Percentiles rank a stretch among this genome's conserved stretches.
These are phyloP conservation scores for Asterella californica DNA, from an alignment of 225 moss, liverwort and hornwort species.

Conservation along the genomic window DNA sequence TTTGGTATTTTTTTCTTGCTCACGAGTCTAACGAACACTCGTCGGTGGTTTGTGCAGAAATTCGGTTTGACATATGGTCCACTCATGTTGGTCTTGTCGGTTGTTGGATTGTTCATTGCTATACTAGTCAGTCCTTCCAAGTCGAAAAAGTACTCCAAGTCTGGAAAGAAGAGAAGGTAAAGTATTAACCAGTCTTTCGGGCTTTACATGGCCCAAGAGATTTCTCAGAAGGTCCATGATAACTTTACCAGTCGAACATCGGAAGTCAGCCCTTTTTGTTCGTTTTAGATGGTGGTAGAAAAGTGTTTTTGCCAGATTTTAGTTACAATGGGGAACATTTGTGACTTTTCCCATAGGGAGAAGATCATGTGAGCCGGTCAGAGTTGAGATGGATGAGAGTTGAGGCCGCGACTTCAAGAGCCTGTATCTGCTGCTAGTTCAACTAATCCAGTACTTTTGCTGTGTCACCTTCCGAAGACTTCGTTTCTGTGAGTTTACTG, in stretches of 20 bases:
- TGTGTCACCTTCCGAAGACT: not conserved
- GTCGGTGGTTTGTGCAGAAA: conserved; percentile 32
- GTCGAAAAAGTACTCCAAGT: conserved; percentile 47
- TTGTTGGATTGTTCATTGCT: conserved; percentile 49
- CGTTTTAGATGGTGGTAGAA: conserved; percentile 19
- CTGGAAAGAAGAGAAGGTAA: conserved; percentile 47
- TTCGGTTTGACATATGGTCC: conserved; percentile 50
- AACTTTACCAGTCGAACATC: not conserved
- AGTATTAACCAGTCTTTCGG: not conserved
- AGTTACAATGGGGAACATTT: not conserved
- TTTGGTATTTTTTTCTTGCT: not conserved
- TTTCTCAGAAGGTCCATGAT: not conserved
- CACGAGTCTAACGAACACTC: not conserved
- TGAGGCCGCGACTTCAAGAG: conserved; percentile 17
- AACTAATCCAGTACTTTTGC: not conserved
- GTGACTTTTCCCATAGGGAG: conserved; percentile 8
- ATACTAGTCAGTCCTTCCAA: conserved; percentile 49
- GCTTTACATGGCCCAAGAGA: conserved; percentile 14
- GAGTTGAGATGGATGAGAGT: conserved; percentile 16
- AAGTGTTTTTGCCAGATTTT: conserved; percentile 8
- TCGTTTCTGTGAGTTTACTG: not conserved
- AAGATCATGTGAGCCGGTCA: not conserved
- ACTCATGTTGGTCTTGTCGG: conserved; percentile 46
- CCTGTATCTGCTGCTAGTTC: conserved; percentile 18
- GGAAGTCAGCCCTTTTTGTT: conserved; percentile 15